phyloP scores from a whole-genome alignment of 139 green algal genomes.

The Chloropicon primus region DNA sequence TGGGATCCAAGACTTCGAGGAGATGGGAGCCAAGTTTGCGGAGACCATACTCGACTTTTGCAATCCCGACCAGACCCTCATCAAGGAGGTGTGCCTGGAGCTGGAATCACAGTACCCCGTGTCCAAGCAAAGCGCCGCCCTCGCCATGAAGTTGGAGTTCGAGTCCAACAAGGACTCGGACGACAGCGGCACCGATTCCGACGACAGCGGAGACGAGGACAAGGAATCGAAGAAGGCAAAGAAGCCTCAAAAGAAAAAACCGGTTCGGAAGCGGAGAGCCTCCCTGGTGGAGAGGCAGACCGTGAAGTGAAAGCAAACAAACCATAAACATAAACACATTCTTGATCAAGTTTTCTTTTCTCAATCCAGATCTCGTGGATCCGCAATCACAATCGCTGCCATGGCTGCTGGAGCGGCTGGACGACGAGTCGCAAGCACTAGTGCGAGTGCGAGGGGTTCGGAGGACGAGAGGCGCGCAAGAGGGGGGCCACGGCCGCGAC shows the following conservation, averaged over 20 bases:
- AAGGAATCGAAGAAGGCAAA: neutral
- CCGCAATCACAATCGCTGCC: too few species aligned
- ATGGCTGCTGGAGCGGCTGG: too few species aligned
- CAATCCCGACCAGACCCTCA: neutral
- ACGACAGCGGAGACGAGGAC: neutral
- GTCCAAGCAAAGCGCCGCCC: neutral
- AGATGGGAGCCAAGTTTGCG: neutral
- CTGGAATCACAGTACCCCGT: neutral
- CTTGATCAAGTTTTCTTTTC: neutral
- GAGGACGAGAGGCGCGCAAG: too few species aligned
- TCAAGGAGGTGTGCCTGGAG: neutral
- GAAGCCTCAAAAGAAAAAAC: neutral
- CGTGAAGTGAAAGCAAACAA: neutral
- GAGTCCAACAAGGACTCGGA: neutral
- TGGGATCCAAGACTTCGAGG: slow-evolving; percentile 24
- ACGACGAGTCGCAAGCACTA: too few species aligned
- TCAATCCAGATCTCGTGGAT: too few species aligned
- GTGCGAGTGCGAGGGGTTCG: too few species aligned
- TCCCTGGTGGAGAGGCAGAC: neutral
- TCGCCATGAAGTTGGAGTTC: neutral
- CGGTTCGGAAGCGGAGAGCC: neutral
- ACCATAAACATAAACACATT: neutral
- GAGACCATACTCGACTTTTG: neutral
- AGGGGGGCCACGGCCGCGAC: too few species aligned
- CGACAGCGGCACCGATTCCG: neutral